Percentiles rank a stretch among this genome's conserved stretches.
These are phyloP conservation scores for Suillus luteus DNA, from an alignment of 768 basidiomycete genomes.

Conservation along the genomic window DNA sequence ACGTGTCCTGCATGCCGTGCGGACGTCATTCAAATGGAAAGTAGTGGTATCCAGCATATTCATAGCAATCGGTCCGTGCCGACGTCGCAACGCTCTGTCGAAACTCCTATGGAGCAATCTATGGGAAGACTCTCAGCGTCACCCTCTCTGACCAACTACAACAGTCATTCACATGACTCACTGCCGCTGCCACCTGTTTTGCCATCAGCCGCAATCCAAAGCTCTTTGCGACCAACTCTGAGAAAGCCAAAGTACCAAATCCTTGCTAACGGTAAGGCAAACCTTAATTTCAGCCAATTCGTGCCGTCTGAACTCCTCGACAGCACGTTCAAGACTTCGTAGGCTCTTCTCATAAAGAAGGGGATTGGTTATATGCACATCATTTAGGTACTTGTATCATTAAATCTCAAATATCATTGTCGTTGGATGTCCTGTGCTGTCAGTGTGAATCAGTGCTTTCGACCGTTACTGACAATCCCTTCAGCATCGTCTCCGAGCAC, in stretches of 20 bases:
- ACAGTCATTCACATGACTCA: neutral
- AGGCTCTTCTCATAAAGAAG: neutral
- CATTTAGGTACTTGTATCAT: neutral
- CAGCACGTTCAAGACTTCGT: neutral
- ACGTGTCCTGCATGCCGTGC: slow-evolving; percentile 6
- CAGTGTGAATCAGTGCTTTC: no score
- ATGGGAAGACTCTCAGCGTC: neutral
- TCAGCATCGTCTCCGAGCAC: neutral
- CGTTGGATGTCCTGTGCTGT: neutral
- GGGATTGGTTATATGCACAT: neutral
- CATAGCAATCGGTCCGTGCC: neutral
- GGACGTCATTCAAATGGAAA: neutral
- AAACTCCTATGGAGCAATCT: neutral
- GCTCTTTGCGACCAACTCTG: neutral
- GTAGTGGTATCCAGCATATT: neutral
- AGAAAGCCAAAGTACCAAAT: neutral
- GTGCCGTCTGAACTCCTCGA: neutral
- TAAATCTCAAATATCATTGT: neutral
- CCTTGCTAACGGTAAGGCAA: neutral
- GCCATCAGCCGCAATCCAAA: neutral
- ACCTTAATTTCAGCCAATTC: neutral
- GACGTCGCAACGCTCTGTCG: no score
- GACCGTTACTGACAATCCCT: no score
- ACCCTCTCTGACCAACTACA: neutral
- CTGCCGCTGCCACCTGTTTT: neutral